Evolutionary conservation across 176 grass and related monocot species (phyloP), one percentile per base, ranked within the genome.

Genomic region (Oryza officinalis): DNA sequence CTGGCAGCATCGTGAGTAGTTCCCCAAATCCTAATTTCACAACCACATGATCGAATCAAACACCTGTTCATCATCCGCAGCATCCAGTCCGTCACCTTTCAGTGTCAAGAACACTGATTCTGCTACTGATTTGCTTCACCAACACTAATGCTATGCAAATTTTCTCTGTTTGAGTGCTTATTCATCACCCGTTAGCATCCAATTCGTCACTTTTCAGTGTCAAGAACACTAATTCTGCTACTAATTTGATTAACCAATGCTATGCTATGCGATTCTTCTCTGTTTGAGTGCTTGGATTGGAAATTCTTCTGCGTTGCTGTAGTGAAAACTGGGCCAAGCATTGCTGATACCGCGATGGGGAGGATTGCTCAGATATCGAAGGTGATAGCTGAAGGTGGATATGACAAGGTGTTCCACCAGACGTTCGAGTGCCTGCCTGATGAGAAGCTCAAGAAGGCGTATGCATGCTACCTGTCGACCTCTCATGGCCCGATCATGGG

Each of bases 1-100:
- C 84, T 90, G 88, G 88, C 88, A 86, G 84, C 88, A 90, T 46
- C 22, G 88, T 90, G 84, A 90, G 88, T 83, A 83, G 88, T 83
- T 0, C 1, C 1, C 28, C 60, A n/a, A 18, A 38, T 26, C 67
- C 67, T n/a, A 18, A 38, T 26, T 32, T 61, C 57, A 20, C 50
- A 20, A 1, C 22, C 43, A 15, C 1, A 10, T 2, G 17, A 20
- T 5, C 59, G 10, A 74, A 66, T 41, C 20, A 32, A 52, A 13
- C 38, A 33, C 69, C 2, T 33, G 33, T 13, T 31, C 4, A 57
- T 25, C 40, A 2, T 61, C 32, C 47, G 20, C 18, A 17, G 43
- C 40, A 38, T 50, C 50, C 72, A 77, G 17, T 18, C 1, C 14
- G 32, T 23, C 43, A 38, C 12, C n/a, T 52, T 30, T 18, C 20